Percentiles rank a stretch among this genome's conserved stretches.
Evolutionary conservation across 1,284 basidiomycete genomes (phyloP).

Genomic region (Microbotryum intermedium): DNA sequence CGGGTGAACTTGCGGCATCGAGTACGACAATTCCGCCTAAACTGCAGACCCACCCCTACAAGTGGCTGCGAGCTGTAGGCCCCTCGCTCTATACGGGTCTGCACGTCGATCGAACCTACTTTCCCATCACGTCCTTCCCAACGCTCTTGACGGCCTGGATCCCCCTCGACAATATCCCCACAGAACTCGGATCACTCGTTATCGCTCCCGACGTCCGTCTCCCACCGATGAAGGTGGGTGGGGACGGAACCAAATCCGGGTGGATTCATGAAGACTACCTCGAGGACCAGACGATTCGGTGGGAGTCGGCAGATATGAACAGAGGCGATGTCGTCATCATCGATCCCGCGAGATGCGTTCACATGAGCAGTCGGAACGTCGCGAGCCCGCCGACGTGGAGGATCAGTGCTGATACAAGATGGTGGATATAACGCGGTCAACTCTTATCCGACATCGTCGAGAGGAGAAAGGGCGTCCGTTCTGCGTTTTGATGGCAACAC

Average conservation of each 20-base stretch:
- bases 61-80: constrained; percentile 6
- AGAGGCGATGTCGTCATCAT: no score
- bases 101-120: background rate
- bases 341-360: no score
- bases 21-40: background rate
- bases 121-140: background rate
- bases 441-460: no score
- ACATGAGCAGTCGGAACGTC: no score
- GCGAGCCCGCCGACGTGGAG: no score
- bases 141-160: constrained; percentile 3
- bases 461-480: no score
- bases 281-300: no score
- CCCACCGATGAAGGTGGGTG: background rate
- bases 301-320: no score
- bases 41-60: constrained; percentile 2
- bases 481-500: no score
- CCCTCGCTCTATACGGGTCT: constrained; percentile 1
- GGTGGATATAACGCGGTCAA: no score
- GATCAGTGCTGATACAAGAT: no score
- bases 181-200: background rate
- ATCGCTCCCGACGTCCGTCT: background rate
- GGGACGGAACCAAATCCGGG: background rate
- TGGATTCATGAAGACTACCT: background rate
- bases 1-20: background rate
- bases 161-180: background rate